These are phyloP conservation scores for Metschnikowia chrysomelidarum DNA, from an alignment of 805 yeast genomes.

Conservation along the genomic window DNA sequence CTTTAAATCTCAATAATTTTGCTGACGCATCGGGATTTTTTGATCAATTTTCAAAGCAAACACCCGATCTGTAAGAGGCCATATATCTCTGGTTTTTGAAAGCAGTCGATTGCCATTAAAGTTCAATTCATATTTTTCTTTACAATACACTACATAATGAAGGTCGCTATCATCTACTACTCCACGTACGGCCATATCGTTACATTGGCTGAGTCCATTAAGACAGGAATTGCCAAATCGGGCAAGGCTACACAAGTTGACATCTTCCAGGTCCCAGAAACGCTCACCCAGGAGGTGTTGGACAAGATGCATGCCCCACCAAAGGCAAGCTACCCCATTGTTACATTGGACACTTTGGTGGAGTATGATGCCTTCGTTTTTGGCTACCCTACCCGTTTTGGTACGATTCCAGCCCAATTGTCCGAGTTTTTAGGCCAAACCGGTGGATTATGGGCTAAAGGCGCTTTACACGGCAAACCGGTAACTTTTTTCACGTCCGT, in stretches of 20 bases:
- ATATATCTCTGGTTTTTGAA: too few species aligned
- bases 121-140: too few species aligned
- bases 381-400: constrained; percentile 86
- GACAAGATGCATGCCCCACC: constrained; percentile 63
- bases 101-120: too few species aligned
- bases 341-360: constrained; percentile 54
- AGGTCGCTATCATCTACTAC: constrained; percentile 20
- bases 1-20: too few species aligned
- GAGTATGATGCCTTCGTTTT: constrained; percentile 78
- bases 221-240: constrained; percentile 16
- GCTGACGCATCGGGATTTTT: too few species aligned
- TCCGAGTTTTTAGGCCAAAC: constrained; percentile 74
- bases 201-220: constrained; percentile 19
- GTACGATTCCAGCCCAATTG: constrained; percentile 77
- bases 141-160: constrained; percentile 10
- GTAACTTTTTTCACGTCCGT: constrained; percentile 73
- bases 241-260: constrained; percentile 43
- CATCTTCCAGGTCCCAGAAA: constrained; percentile 79
- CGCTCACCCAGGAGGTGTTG: constrained; percentile 63
- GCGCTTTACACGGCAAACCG: constrained; percentile 70
- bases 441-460: constrained; percentile 77
- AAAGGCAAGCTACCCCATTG: constrained; percentile 60
- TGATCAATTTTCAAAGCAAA: too few species aligned
- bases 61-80: too few species aligned
- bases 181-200: constrained; percentile 21